Percentiles rank a stretch among this genome's conserved stretches.
Conservation (phyloP, 495 filamentous ascomycete genomes). For the Xylaria bambusicola region DNA sequence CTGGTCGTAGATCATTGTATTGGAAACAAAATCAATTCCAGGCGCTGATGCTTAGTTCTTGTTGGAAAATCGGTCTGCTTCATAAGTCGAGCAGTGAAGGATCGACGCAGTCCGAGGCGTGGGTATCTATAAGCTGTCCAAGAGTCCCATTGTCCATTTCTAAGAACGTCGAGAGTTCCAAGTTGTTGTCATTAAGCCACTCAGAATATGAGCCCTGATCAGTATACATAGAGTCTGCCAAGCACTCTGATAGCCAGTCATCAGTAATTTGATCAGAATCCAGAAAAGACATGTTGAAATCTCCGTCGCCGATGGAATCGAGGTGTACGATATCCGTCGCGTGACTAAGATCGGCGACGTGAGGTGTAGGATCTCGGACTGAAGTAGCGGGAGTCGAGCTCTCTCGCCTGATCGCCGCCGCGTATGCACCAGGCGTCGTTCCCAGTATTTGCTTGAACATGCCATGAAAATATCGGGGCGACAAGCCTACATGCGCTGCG, state of each 20-base stretch:
- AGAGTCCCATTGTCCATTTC: neutral
- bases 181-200: neutral
- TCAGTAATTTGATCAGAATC: neutral
- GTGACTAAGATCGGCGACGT: neutral
- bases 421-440: slow-evolving; percentile 62
- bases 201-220: neutral
- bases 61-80: too few species aligned
- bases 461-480: slow-evolving; percentile 63
- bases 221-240: neutral
- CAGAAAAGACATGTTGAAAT: neutral
- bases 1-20: too few species aligned
- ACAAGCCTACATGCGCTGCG: slow-evolving; percentile 54
- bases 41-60: too few species aligned
- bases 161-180: neutral
- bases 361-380: neutral
- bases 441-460: slow-evolving; percentile 62
- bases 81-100: slow-evolving; percentile 1
- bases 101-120: neutral
- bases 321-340: neutral
- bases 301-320: neutral
- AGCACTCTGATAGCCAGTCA: neutral
- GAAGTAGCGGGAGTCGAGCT: neutral
- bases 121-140: neutral
- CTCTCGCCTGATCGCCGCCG: slow-evolving; percentile 10
- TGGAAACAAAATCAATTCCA: too few species aligned